Conservation (phyloP, 495 filamentous ascomycete species). For the Immersiella caudata region DNA sequence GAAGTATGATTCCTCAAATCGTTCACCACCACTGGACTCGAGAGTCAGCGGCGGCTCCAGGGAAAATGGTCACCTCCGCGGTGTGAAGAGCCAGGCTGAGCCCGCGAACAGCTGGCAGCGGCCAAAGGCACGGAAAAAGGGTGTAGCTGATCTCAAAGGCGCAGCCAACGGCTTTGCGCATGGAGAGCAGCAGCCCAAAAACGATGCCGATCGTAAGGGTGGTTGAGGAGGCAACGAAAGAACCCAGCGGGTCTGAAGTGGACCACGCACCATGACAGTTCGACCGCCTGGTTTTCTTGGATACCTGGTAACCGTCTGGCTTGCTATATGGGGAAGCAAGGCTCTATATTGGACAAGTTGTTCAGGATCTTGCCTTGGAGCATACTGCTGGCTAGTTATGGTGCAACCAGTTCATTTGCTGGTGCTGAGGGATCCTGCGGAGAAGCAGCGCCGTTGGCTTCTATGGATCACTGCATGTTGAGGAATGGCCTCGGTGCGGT, state of each 20-base stretch:
- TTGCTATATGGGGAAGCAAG: constrained; percentile 20
- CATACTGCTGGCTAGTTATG: constrained; percentile 16
- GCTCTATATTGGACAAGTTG: constrained; percentile 33
- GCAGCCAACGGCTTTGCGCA: constrained; percentile 39
- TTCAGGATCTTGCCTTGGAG: constrained; percentile 30
- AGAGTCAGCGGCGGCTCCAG: constrained; percentile 39
- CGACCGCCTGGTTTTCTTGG: constrained; percentile 32
- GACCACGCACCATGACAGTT: not conserved
- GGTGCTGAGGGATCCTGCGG: not conserved
- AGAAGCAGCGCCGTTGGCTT: not conserved
- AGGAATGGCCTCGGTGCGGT: not conserved
- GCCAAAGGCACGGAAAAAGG: constrained; percentile 53
- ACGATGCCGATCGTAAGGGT: constrained; percentile 57
- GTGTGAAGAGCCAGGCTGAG: constrained; percentile 54
- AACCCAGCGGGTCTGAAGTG: not conserved
- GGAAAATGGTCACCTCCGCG: constrained; percentile 52
- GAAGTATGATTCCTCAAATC: constrained; percentile 31
- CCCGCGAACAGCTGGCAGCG: constrained; percentile 51
- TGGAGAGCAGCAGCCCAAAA: constrained; percentile 53
- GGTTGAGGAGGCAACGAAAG: constrained; percentile 39
- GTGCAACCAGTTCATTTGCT: not conserved
- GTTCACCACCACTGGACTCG: constrained; percentile 34
- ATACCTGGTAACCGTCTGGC: constrained; percentile 26
- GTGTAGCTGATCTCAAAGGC: constrained; percentile 38
- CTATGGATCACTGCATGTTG: not conserved